Conservation (phyloP, 306 rosid genomes). For the Prunus fruticosa region DNA sequence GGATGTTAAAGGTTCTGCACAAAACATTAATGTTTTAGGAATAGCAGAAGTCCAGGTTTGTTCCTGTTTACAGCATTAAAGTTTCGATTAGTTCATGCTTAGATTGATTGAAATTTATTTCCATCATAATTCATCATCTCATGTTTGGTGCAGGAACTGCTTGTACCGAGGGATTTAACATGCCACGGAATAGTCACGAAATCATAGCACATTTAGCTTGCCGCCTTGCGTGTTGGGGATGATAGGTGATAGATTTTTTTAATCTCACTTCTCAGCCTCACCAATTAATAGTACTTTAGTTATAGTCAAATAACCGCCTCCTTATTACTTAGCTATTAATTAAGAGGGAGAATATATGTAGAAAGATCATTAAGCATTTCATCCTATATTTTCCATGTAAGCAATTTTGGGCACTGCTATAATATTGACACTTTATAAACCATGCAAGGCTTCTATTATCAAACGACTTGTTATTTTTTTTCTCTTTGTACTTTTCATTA, state of each 20-base stretch:
- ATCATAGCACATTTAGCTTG: constrained; percentile 54
- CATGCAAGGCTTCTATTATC: background rate
- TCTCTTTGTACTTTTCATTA: background rate
- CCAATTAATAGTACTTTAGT: background rate
- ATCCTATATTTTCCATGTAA: background rate
- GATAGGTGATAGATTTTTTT: constrained; percentile 42
- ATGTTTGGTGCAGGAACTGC: constrained; percentile 43
- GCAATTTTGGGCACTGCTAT: background rate
- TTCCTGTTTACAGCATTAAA: background rate
- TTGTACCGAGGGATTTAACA: constrained; percentile 49
- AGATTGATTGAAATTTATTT: constrained; percentile 2
- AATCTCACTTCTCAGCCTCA: background rate
- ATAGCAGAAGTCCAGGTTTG: constrained; percentile 72
- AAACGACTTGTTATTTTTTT: constrained; percentile 1
- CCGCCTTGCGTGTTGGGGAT: constrained; percentile 69
- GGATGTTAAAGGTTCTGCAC: constrained; percentile 55
- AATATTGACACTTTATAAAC: background rate
- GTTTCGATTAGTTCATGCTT: background rate
- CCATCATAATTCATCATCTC: background rate
- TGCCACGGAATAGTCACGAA: constrained; percentile 49
- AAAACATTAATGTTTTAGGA: constrained; percentile 55
- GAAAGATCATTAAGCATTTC: background rate
- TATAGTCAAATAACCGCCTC: background rate
- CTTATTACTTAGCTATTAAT: background rate
- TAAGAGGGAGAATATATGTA: background rate